These are phyloP conservation scores for Rhodotorula kratochvilovae DNA, from an alignment of 768 basidiomycete genomes.

Conservation along the genomic window DNA sequence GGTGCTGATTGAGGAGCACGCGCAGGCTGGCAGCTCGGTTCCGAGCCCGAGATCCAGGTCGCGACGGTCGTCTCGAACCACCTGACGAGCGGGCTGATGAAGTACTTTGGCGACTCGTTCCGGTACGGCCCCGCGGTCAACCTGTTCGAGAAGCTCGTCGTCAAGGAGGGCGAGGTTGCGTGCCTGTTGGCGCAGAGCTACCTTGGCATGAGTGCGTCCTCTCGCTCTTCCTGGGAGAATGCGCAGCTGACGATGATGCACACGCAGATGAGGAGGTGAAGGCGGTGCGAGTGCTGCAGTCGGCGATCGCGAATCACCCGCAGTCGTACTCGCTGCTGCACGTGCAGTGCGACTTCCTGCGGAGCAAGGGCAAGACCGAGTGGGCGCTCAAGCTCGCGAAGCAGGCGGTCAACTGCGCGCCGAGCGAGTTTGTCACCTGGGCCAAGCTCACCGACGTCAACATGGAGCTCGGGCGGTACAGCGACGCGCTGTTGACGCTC, in stretches of 20 bases:
- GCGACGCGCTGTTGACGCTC: constrained; percentile 75
- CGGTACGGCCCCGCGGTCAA: constrained; percentile 70
- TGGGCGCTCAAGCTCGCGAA: constrained; percentile 89
- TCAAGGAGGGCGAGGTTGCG: constrained; percentile 82
- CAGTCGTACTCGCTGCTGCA: constrained; percentile 92
- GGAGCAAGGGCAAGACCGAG: constrained; percentile 72
- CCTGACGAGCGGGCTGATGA: constrained; percentile 86
- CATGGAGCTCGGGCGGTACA: constrained; percentile 81
- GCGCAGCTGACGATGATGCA: not conserved
- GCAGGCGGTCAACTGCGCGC: constrained; percentile 96
- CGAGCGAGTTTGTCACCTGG: constrained; percentile 98
- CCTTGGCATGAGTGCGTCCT: constrained; percentile 86
- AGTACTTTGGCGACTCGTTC: constrained; percentile 91
- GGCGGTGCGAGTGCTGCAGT: constrained; percentile 86
- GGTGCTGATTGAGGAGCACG: not conserved
- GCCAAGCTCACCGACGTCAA: constrained; percentile 94
- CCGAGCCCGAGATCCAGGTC: constrained; percentile 97
- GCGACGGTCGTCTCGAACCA: constrained; percentile 96
- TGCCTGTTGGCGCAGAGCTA: constrained; percentile 82
- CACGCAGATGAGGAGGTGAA: constrained; percentile 90
- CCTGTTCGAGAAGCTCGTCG: constrained; percentile 82
- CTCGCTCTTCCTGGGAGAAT: not conserved
- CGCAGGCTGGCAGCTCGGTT: constrained; percentile 94
- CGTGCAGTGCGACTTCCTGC: constrained; percentile 87
- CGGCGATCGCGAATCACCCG: constrained; percentile 75